These are phyloP conservation scores for Cladophialophora immunda DNA, from an alignment of 2,329 filamentous ascomycete genomes.

Conservation along the genomic window DNA sequence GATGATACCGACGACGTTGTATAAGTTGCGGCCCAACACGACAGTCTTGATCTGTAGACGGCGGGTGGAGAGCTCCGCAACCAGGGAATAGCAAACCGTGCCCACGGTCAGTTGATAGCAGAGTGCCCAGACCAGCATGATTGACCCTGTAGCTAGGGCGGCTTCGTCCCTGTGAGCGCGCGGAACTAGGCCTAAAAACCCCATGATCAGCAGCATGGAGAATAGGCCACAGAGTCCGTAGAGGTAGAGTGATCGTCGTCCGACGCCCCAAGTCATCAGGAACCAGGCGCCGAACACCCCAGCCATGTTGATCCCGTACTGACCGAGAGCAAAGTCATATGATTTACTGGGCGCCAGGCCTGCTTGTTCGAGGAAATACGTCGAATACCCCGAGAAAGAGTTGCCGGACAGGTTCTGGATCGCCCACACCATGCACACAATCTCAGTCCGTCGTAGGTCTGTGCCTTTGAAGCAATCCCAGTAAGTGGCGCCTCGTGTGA, in stretches of 20 bases:
- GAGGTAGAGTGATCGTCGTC: conserved; percentile 78
- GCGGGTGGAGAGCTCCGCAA: conserved; percentile 82
- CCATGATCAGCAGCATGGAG: conserved; percentile 80
- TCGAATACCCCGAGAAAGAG: conserved; percentile 71
- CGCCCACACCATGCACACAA: conserved; percentile 71
- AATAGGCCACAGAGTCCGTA: conserved; percentile 78
- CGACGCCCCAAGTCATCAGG: conserved; percentile 77
- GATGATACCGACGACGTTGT: conserved; percentile 83
- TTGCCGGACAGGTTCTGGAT: conserved; percentile 72
- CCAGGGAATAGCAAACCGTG: conserved; percentile 88
- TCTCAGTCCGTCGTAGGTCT: conserved; percentile 80
- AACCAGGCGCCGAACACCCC: conserved; percentile 84
- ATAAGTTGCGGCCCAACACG: conserved; percentile 81
- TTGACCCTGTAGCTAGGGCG: conserved; percentile 79
- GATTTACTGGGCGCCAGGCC: conserved; percentile 49
- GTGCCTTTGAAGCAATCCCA: conserved; percentile 83
- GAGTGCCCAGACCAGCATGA: conserved; percentile 85
- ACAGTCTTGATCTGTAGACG: conserved; percentile 91
- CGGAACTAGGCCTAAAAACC: conserved; percentile 80
- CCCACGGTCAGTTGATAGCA: conserved; percentile 88
- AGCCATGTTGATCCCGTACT: conserved; percentile 59
- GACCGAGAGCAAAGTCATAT: conserved; percentile 52
- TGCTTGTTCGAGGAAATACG: conserved; percentile 52
- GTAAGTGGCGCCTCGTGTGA: conserved; percentile 76
- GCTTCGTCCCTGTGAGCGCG: conserved; percentile 65